These are phyloP conservation scores for Cladophialophora psammophila DNA, from an alignment of 2,329 filamentous ascomycete genomes.

Conservation along the genomic window DNA sequence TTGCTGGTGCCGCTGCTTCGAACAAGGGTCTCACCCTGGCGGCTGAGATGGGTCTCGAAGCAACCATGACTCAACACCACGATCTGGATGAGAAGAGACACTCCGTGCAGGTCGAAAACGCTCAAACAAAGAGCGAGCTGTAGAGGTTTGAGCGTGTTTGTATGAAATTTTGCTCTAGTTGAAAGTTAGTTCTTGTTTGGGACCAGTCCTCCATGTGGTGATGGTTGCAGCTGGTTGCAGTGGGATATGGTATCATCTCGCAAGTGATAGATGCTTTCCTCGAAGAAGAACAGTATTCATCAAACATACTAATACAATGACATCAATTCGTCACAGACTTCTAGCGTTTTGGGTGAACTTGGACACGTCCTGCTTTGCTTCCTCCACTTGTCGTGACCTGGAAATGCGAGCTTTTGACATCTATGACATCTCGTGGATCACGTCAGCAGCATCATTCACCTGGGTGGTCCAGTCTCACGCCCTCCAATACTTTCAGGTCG, in stretches of 20 bases:
- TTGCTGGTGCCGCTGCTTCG: slow-evolving; percentile 39
- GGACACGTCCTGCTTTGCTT: too few relatives aligned
- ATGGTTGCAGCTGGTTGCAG: too few relatives aligned
- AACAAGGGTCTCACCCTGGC: slow-evolving; percentile 38
- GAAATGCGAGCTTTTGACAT: too few relatives aligned
- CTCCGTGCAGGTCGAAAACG: slow-evolving; percentile 28
- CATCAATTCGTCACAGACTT: neutral
- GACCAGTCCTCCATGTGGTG: neutral
- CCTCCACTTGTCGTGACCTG: too few relatives aligned
- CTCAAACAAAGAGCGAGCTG: slow-evolving; percentile 11
- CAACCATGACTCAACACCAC: slow-evolving; percentile 29
- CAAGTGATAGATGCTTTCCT: too few relatives aligned
- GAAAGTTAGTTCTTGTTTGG: neutral
- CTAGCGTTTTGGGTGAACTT: too few relatives aligned
- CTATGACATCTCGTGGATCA: too few relatives aligned
- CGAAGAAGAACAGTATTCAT: neutral
- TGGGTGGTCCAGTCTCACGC: too few relatives aligned
- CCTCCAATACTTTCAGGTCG: too few relatives aligned
- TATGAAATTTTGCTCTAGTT: neutral
- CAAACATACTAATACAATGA: slow-evolving; percentile 4
- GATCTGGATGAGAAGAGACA: slow-evolving; percentile 35
- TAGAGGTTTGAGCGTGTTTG: neutral
- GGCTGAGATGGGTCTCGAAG: slow-evolving; percentile 37
- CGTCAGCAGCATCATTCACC: too few relatives aligned
- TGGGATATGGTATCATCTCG: too few relatives aligned